Base-by-base conservation (phyloP, 306 rosid genomes). In the Alnus glutinosa region DNA sequence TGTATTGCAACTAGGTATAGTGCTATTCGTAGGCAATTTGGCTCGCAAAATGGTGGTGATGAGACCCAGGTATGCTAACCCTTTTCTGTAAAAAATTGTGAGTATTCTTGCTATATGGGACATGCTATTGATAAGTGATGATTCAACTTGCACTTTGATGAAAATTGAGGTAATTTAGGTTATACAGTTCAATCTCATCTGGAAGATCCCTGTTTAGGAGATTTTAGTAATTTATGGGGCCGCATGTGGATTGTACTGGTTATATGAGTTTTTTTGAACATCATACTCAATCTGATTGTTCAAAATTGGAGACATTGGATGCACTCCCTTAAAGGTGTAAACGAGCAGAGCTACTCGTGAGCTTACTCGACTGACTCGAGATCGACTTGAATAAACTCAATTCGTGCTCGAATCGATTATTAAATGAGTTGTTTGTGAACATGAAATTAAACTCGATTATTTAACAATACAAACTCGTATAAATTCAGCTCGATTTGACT, bases 1-100 rank as follows among this genome's bases (percentile, higher is more conserved):
- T 95, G 99, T 80, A 95, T 95, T 84, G 98, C 99, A 74, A 95
- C 99, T 32, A 91, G 99, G 85, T 95, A 93, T 73, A 95, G 99
- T 84, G 96, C 96, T 76, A 98, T 95, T 85, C 92, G 99, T 73
- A 84, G 99, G 79, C 99, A 95, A 71, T 95, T 95, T 84, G 99
- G 98, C 52, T 84, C 94, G 2, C 85, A 89, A 10, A 75, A 90
- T 59, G 94, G 94, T 48, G 92, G 91, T 77, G 80, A 71, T 75
- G 99, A 95, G 86, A 89, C 96, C 62, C 99, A 92, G 89, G 99
- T 93, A 87, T 66, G 81, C 30, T 57, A 71, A 77, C 59, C 48
- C 32, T 71, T 71, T 6, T 42, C 9, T 30, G 34, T 79, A 82
- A 67, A 11, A 71, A 70, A 75, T 62, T 70, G 52, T 73, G 52